Conservation (phyloP, 2,329 filamentous ascomycete species). For the Aspergillus texensis region DNA sequence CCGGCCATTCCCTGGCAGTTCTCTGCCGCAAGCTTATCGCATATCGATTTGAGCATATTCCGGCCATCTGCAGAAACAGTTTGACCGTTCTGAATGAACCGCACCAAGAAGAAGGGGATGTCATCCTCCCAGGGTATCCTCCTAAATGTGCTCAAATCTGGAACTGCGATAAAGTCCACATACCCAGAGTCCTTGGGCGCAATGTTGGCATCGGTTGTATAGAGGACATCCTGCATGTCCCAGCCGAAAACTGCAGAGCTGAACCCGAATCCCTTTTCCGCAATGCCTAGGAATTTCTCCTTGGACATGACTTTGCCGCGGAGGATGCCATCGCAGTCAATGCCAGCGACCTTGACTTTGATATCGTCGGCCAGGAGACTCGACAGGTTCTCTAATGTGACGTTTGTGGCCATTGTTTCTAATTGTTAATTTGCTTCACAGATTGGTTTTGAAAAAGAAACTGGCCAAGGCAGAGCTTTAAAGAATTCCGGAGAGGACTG, state of each 20-base stretch:
- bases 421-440: background rate
- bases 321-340: constrained; percentile 83
- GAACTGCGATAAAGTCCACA: constrained; percentile 77
- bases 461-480: background rate
- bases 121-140: constrained; percentile 88
- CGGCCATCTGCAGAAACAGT: constrained; percentile 77
- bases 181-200: constrained; percentile 87
- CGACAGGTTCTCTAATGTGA: constrained; percentile 65
- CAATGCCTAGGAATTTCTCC: constrained; percentile 84
- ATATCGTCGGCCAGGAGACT: constrained; percentile 68
- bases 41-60: constrained; percentile 68
- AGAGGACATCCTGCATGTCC: constrained; percentile 94
- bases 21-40: constrained; percentile 65
- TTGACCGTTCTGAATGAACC: constrained; percentile 74
- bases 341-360: constrained; percentile 81
- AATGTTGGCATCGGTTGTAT: constrained; percentile 65
- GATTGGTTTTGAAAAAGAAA: background rate
- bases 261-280: constrained; percentile 79
- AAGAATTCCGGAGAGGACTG: background rate
- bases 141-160: constrained; percentile 74
- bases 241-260: constrained; percentile 91
- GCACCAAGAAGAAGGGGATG: constrained; percentile 79
- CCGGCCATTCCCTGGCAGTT: constrained; percentile 85
- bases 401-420: constrained; percentile 15
- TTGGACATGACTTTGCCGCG: constrained; percentile 89